Conservation (phyloP, 305 asterid genomes). For the Coffea humblotiana region DNA sequence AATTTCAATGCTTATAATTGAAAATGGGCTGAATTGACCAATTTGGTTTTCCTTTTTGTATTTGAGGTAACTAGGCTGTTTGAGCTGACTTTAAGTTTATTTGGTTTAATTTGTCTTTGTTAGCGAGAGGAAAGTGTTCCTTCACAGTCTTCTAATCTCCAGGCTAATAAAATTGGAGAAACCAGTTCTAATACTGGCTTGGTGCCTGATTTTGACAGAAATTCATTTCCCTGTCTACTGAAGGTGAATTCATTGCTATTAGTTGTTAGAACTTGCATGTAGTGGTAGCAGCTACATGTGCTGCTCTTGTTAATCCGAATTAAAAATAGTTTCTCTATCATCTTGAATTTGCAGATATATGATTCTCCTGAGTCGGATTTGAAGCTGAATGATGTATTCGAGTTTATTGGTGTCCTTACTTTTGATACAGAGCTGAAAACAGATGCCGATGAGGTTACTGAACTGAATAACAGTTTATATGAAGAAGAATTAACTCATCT, state of each 20-base stretch:
- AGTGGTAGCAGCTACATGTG: background rate
- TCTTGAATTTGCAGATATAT: slow-evolving; percentile 58
- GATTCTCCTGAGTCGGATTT: slow-evolving; percentile 72
- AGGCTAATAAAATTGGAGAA: slow-evolving; percentile 39
- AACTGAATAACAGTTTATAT: slow-evolving; percentile 37
- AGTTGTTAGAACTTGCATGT: slow-evolving; percentile 4
- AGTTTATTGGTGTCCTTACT: slow-evolving; percentile 82
- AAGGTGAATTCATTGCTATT: slow-evolving; percentile 51
- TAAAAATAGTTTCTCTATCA: slow-evolving; percentile 14
- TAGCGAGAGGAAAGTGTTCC: slow-evolving; percentile 58
- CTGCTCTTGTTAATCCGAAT: background rate
- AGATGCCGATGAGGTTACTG: slow-evolving; percentile 45
- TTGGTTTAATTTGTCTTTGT: slow-evolving; percentile 19
- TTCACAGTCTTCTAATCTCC: slow-evolving; percentile 33
- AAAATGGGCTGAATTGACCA: background rate
- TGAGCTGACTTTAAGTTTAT: background rate
- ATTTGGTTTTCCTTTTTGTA: background rate
- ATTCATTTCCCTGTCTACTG: slow-evolving; percentile 65
- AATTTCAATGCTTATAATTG: slow-evolving; percentile 4
- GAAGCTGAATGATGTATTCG: slow-evolving; percentile 87
- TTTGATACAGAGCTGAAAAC: slow-evolving; percentile 53
- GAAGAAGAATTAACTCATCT: slow-evolving; percentile 54
- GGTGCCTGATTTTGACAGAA: slow-evolving; percentile 38
- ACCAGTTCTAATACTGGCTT: slow-evolving; percentile 33
- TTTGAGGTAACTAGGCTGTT: background rate